Evolutionary conservation across 805 yeast species (phyloP), one percentile per base, ranked within the genome.

Genomic region (Cyberlindnera samutprakarnensis): DNA sequence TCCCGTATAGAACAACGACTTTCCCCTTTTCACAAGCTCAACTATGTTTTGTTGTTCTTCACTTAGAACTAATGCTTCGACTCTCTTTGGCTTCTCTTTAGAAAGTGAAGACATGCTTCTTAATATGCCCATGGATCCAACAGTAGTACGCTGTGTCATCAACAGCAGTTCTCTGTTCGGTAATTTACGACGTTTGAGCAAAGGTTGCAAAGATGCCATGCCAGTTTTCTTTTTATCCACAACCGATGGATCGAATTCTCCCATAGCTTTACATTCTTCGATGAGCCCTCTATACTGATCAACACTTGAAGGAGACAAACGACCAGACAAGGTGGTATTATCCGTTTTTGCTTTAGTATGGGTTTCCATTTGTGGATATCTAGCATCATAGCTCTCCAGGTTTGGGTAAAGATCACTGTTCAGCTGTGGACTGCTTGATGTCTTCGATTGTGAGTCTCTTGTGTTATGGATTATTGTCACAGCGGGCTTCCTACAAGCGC

Each of bases 1-100:
- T 31, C 98, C 98, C 0, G 98, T 92, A 53, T 84, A 92, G 51
- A 92, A 92, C 3, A 92, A 59, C 37, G 79, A 84, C 13, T 64
- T 59, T 0, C 94, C 87, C 15, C 62, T 50, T 27, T 72, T 56
- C 0, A 79, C 94, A 33, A 83, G 56, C 8, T 75, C 70, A 9
- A 84, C 65, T 15, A 92, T 75, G 30, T 68, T 58, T 35, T 70
- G 67, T 49, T 83, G 94, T 48, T 83, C 92, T 15, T 65, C 65
- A 42, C 75, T 68, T 8, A 73, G 47, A 6, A 53, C 37, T 2
- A 59, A 35, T 0, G 65, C 56, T 3, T 50, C 36, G 3, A 54
- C 53, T 1, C 47, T 43, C 28, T 53, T 54, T 6, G 36, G 30
- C 9, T 29, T 18, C 9, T 14, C 13, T n/a, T 6, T 16, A 18